These are phyloP conservation scores for Ceratocystis ficicola DNA, from an alignment of 2,329 filamentous ascomycete genomes.

Conservation along the genomic window DNA sequence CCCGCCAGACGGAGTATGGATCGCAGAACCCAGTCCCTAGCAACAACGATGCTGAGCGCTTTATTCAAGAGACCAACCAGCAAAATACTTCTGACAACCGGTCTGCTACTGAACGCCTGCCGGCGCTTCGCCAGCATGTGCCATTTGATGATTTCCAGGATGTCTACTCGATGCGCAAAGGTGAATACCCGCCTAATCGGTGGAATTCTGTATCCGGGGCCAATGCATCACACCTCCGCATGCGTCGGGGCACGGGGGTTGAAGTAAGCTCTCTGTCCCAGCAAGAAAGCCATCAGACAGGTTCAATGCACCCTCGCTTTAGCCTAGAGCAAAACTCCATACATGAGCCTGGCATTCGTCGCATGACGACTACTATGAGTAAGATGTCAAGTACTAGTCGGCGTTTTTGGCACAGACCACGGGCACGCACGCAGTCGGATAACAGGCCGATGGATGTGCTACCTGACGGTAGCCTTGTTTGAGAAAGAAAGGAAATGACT, in stretches of 20 bases:
- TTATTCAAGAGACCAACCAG: background rate
- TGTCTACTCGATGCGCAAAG: conserved; percentile 28
- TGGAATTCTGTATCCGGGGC: conserved; percentile 17
- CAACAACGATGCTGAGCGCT: conserved; percentile 6
- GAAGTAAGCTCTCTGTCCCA: conserved; percentile 17
- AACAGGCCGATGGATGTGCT: conserved; percentile 17
- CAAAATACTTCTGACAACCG: conserved; percentile 14
- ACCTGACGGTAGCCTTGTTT: conserved; percentile 21
- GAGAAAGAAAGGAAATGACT: background rate
- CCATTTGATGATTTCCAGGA: conserved; percentile 35
- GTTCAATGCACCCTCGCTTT: conserved; percentile 12
- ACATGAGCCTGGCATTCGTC: conserved; percentile 14
- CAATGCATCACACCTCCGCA: conserved; percentile 13
- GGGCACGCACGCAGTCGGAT: conserved; percentile 20
- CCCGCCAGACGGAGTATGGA: conserved; percentile 10
- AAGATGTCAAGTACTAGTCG: conserved; percentile 20
- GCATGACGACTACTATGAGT: conserved; percentile 22
- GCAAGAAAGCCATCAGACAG: conserved; percentile 21
- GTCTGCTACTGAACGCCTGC: conserved; percentile 18
- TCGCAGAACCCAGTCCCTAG: background rate
- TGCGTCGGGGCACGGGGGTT: conserved; percentile 14
- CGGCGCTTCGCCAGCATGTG: conserved; percentile 19
- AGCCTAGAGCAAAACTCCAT: conserved; percentile 19
- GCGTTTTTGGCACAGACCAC: conserved; percentile 19
- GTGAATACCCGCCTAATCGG: conserved; percentile 5